Base-by-base conservation (phyloP, 495 filamentous ascomycete species). In the Peziza echinospora region DNA sequence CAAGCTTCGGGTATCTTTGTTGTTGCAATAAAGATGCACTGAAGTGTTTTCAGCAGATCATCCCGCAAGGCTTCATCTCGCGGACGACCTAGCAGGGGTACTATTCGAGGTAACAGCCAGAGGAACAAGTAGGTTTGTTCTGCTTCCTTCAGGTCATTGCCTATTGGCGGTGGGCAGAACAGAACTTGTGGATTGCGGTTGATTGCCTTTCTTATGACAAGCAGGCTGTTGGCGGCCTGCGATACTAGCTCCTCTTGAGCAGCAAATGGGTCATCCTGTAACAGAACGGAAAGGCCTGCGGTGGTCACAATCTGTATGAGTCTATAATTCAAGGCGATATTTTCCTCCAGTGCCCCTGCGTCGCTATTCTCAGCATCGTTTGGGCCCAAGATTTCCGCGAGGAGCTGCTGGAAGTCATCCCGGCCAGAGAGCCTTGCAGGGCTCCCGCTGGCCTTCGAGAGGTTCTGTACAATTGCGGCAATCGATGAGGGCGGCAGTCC, bases 251-350 rank as follows among this genome's bases (percentile, higher is more conserved):
- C 54, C 5, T 63, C 63, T 5, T 51, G 60, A 44, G 71, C 60
- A 24, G 65, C 65, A 53, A 82, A 80, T 17, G 76, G 71, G 49
- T 80, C 71, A 52, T 79, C 68, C 49, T 67, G 64, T 19, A 60
- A 51, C 30, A 78, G 67, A 26, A 66, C 66, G 47, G 82, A 82
- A 2, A 97, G 62, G 19, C 86, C 80, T 40, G 83, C 82, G 54
- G 81, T 75, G 43, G 82, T 70, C 51, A 91, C 78, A 49, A 93
- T 78, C 51, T 76, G 78, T 26, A 96, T 77, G 21, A 96, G 69
- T 62, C 82, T 78, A 58, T 81, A 76, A 51, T 87, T 83, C 58
- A 84, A 72, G 6, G 75, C 70, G 43, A 82, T 61, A 49, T 77
- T 75, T 45, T 82, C 75, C 48, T 78, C 73, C 5, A 68, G 46